Percentiles rank a stretch among this genome's conserved stretches.
Conservation (phyloP, 2,329 filamentous ascomycete genomes). For the Grosmannia huntii region DNA sequence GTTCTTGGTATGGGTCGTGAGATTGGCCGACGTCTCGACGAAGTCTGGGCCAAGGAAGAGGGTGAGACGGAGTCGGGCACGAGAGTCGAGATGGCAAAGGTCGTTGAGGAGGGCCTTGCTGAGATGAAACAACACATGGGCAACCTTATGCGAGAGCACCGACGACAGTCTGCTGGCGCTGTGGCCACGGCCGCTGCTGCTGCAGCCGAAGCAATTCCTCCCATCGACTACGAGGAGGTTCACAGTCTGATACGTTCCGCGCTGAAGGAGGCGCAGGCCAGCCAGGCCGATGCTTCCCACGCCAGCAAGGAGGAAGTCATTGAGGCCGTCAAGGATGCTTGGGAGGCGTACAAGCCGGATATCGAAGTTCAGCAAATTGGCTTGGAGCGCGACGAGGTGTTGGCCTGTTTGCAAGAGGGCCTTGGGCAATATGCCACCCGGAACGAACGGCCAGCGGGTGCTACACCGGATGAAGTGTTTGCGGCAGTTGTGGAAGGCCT, state of each 20-base stretch:
- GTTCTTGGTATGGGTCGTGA: constrained; percentile 91
- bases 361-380: constrained; percentile 84
- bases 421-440: constrained; percentile 58
- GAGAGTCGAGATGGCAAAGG: constrained; percentile 58
- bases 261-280: constrained; percentile 45
- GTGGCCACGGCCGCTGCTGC: constrained; percentile 16
- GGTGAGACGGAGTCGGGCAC: constrained; percentile 38
- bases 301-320: constrained; percentile 74
- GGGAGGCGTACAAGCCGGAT: constrained; percentile 89
- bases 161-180: constrained; percentile 53
- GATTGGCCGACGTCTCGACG: constrained; percentile 74
- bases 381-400: constrained; percentile 77
- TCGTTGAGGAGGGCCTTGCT: constrained; percentile 68
- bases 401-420: constrained; percentile 76
- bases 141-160: constrained; percentile 61
- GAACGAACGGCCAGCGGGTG: constrained; percentile 40
- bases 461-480: constrained; percentile 74
- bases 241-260: constrained; percentile 76
- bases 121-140: constrained; percentile 81
- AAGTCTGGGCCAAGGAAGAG: constrained; percentile 36
- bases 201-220: constrained; percentile 40
- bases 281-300: constrained; percentile 31
- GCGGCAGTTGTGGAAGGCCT: constrained; percentile 76
- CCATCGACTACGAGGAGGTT: constrained; percentile 69
- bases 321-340: constrained; percentile 75